Evolutionary conservation across 2,329 filamentous ascomycete species (phyloP).

Genomic region (Metarhizium album): DNA sequence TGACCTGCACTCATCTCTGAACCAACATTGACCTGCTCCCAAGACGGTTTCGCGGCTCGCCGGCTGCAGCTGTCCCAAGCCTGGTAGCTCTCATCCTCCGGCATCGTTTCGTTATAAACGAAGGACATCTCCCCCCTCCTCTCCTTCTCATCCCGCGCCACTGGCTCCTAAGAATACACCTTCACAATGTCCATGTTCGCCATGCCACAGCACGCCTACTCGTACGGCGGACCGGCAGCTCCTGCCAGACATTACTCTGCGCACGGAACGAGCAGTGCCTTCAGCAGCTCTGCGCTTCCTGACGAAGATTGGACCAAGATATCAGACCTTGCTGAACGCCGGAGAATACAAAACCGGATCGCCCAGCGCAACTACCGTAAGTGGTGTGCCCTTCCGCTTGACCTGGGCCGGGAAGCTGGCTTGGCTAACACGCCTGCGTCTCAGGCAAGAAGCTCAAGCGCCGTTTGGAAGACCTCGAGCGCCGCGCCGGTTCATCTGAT

Average conservation of each 20-base stretch:
- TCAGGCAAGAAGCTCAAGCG: constrained; percentile 88
- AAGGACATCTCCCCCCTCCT: background rate
- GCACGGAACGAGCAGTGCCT: constrained; percentile 83
- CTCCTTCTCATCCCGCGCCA: constrained; percentile 3
- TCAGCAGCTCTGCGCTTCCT: constrained; percentile 86
- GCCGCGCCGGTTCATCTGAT: constrained; percentile 51
- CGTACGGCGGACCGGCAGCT: constrained; percentile 17
- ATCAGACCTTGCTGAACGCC: constrained; percentile 86
- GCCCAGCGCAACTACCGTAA: constrained; percentile 94
- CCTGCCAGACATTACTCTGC: constrained; percentile 55
- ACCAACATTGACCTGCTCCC: background rate
- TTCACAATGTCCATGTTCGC: constrained; percentile 25
- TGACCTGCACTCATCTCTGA: background rate
- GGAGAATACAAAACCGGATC: constrained; percentile 94
- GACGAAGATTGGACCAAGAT: constrained; percentile 99
- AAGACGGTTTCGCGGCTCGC: background rate
- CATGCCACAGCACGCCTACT: constrained; percentile 24
- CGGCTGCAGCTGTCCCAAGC: background rate
- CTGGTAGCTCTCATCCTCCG: background rate
- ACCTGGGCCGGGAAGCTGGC: background rate
- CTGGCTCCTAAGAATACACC: constrained; percentile 5
- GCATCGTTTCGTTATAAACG: background rate
- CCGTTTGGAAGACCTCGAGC: constrained; percentile 75
- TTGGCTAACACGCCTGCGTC: background rate
- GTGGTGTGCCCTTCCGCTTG: constrained; percentile 20